Percentiles rank a stretch among this genome's conserved stretches.
These are phyloP conservation scores for Cytospora piceicola DNA, from an alignment of 2,329 filamentous ascomycete genomes.

Conservation along the genomic window DNA sequence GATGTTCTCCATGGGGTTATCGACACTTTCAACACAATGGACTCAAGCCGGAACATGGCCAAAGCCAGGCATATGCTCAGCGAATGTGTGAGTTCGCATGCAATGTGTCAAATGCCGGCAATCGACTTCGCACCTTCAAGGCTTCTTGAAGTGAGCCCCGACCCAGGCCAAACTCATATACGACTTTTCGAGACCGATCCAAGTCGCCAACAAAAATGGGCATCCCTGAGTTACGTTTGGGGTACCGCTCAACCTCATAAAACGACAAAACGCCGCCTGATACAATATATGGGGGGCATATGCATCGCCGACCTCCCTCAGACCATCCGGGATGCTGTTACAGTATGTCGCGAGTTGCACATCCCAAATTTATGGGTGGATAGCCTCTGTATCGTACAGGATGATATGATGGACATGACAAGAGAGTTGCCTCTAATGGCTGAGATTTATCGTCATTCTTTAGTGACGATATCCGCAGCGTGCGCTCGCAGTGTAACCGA, in stretches of 20 bases:
- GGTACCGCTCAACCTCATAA: background rate
- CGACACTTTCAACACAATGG: background rate
- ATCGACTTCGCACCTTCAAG: background rate
- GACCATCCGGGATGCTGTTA: conserved; percentile 7
- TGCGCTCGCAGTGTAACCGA: background rate
- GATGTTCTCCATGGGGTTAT: background rate
- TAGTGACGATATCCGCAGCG: conserved; percentile 1
- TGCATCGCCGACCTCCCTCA: background rate
- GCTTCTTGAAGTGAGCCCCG: background rate
- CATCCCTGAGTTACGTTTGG: conserved; percentile 6
- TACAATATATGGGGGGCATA: background rate
- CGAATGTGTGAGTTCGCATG: background rate
- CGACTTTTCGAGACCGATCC: background rate
- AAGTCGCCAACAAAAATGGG: background rate
- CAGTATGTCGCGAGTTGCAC: background rate
- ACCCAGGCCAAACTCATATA: background rate
- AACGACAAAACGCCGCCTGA: background rate
- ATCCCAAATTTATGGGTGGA: conserved; percentile 12
- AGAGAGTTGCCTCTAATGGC: conserved; percentile 4
- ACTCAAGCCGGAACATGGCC: background rate
- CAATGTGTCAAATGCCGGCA: background rate
- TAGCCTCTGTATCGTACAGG: conserved; percentile 16
- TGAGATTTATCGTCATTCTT: background rate
- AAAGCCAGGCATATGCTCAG: background rate
- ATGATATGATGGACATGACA: background rate